phyloP scores from a whole-genome alignment of 495 filamentous ascomycete species.

The Penicillium odoratum region DNA sequence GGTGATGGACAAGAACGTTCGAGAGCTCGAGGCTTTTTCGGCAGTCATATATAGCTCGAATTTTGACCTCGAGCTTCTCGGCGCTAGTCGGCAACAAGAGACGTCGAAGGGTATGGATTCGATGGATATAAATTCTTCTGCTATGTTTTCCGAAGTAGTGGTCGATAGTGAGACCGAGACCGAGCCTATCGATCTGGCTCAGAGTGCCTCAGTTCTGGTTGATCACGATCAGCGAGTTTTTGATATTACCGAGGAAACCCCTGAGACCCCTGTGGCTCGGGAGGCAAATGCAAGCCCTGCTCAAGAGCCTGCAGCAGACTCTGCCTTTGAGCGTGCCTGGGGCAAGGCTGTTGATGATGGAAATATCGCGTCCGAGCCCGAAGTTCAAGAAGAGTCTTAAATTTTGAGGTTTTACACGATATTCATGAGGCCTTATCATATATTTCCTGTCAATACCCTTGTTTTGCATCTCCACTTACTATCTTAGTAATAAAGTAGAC shows the following conservation, averaged over 20 bases:
- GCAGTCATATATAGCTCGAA: slow-evolving; percentile 94
- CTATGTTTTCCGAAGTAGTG: slow-evolving; percentile 26
- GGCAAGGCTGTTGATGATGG: slow-evolving; percentile 41
- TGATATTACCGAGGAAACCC: background rate
- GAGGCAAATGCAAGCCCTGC: background rate
- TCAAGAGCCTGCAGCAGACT: slow-evolving; percentile 19
- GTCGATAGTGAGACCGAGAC: slow-evolving; percentile 24
- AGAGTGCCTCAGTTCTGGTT: slow-evolving; percentile 15
- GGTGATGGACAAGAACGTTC: slow-evolving; percentile 72
- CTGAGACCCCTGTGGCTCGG: background rate
- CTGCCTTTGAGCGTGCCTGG: slow-evolving; percentile 46
- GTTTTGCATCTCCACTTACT: slow-evolving; percentile 15
- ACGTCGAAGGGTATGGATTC: slow-evolving; percentile 12
- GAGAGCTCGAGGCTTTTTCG: slow-evolving; percentile 89
- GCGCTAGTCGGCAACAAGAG: slow-evolving; percentile 22
- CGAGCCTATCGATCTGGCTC: slow-evolving; percentile 4
- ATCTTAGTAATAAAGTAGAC: slow-evolving; percentile 12
- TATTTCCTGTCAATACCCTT: slow-evolving; percentile 22
- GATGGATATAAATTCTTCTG: slow-evolving; percentile 21
- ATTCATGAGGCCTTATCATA: background rate
- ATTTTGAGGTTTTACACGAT: background rate
- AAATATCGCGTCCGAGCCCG: slow-evolving; percentile 7
- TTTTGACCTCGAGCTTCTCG: slow-evolving; percentile 66
- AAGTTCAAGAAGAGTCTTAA: slow-evolving; percentile 1
- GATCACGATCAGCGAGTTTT: slow-evolving; percentile 9